Evolutionary conservation across 2,329 filamentous ascomycete species (phyloP).

Genomic region (Shiraia sp.): DNA sequence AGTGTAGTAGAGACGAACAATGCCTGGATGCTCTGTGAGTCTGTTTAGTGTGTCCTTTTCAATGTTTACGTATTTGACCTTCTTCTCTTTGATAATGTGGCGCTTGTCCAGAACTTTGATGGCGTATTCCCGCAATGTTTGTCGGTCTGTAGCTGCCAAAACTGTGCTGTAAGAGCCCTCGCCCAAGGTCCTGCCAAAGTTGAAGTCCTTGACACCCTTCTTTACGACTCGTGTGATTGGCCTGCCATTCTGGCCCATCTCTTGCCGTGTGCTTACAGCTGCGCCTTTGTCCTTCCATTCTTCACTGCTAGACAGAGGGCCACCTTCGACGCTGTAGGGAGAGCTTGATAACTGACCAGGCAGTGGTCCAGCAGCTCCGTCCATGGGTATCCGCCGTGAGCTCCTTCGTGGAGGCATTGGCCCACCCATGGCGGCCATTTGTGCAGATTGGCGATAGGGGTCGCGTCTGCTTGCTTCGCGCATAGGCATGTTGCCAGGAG

Average conservation of each 20-base stretch:
- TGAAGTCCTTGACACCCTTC: conserved; percentile 96
- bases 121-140: conserved; percentile 93
- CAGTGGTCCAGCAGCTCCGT: conserved; percentile 29
- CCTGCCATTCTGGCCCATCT: conserved; percentile 83
- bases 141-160: conserved; percentile 86
- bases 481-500: conserved; percentile 63
- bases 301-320: conserved; percentile 70
- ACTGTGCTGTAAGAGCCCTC: conserved; percentile 99
- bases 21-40: conserved; percentile 92
- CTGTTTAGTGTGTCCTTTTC: conserved; percentile 98
- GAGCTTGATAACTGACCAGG: conserved; percentile 33
- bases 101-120: conserved; percentile 98
- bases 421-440: conserved; percentile 60
- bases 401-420: conserved; percentile 74
- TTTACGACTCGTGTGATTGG: conserved; percentile 83
- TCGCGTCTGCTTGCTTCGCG: conserved; percentile 72
- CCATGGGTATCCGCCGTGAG: conserved; percentile 71
- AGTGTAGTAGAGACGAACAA: conserved; percentile 96
- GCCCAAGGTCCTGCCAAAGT: conserved; percentile 85
- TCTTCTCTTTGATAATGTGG: conserved; percentile 99
- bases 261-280: conserved; percentile 79
- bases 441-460: conserved; percentile 64
- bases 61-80: conserved; percentile 99
- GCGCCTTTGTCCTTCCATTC: conserved; percentile 97
- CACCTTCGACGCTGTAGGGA: conserved; percentile 61